These are phyloP conservation scores for Fraxinus dipetala DNA, from an alignment of 305 asterid genomes.

Conservation along the genomic window DNA sequence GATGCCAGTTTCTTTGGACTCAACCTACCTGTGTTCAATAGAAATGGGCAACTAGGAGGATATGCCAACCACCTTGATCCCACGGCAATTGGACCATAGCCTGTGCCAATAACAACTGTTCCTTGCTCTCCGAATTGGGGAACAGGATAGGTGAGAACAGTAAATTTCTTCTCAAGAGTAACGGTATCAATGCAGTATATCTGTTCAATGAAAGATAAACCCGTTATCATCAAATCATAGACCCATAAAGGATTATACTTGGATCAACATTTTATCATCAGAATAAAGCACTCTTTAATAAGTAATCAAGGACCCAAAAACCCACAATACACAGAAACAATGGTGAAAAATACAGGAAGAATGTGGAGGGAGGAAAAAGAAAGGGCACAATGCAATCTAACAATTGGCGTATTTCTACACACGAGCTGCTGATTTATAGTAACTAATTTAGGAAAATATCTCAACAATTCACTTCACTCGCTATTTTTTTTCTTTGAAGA, in stretches of 20 bases:
- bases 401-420: slow-evolving; percentile 6
- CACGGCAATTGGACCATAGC: slow-evolving; percentile 95
- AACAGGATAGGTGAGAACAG: slow-evolving; percentile 78
- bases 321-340: not conserved
- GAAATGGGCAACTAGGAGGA: slow-evolving; percentile 72
- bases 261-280: not conserved
- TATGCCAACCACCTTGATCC: slow-evolving; percentile 99
- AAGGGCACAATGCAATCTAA: not conserved
- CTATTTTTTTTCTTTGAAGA: not conserved
- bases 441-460: not conserved
- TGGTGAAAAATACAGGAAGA: not conserved
- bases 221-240: slow-evolving; percentile 7
- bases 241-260: not conserved
- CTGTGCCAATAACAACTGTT: slow-evolving; percentile 58
- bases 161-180: slow-evolving; percentile 86
- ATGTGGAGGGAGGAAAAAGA: slow-evolving; percentile 4
- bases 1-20: slow-evolving; percentile 83
- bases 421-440: slow-evolving; percentile 6
- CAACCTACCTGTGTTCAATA: slow-evolving; percentile 67
- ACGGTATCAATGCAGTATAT: slow-evolving; percentile 82
- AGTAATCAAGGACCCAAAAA: not conserved
- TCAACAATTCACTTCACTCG: not conserved
- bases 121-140: slow-evolving; percentile 87
- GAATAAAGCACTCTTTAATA: not conserved
- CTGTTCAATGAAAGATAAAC: slow-evolving; percentile 43